Evolutionary conservation across 2,329 filamentous ascomycete genomes (phyloP), one percentile per base, ranked within the genome.

Genomic region (Colletotrichum liaoningense): DNA sequence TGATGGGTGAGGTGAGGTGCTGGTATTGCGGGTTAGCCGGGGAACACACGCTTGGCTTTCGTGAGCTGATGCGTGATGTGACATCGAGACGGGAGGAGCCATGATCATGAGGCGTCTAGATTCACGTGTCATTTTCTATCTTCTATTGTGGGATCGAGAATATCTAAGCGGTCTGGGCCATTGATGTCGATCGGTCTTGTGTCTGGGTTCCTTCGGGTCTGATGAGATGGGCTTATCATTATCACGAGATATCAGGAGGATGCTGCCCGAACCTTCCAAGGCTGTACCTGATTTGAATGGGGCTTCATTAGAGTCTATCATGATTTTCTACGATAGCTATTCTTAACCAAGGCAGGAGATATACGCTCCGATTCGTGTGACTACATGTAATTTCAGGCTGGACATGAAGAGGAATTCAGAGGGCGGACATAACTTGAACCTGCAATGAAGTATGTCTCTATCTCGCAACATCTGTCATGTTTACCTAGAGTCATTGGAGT

Each of bases 31-130:
- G 28, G 28, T 42, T 58, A 24, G 16, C 38, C n/a, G 30, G 38
- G 52, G 35, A 33, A 49, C 55, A 60, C 8, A 63, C 46, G 46
- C 38, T 33, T 24, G 33, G 46, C 30, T 35, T 33, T 16, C 26
- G 22, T 63, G 54, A 55, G 64, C 46, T 63, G 63, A 68, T 58
- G 35, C 3, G 38, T 59, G 7, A n/a, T 26, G 57, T 68, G 65
- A 69, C 63, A 58, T 63, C 57, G 52, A 46, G 26, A 14, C 7
- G 16, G 5, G 35, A 5, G 30, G 5, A 4, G 49, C n/a, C 16
- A 54, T 24, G 57, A 42, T 5, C 9, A 35, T 49, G 19, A 49
- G 42, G 19, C 42, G 8, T 22, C 19, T 19, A 49, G 8, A 9
- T 68, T 72, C 64, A 72, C 69, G 55, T 72, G 57, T 30, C 19